Evolutionary conservation across 2,329 filamentous ascomycete genomes (phyloP).

Genomic region (Pochonia chlamydosporia): DNA sequence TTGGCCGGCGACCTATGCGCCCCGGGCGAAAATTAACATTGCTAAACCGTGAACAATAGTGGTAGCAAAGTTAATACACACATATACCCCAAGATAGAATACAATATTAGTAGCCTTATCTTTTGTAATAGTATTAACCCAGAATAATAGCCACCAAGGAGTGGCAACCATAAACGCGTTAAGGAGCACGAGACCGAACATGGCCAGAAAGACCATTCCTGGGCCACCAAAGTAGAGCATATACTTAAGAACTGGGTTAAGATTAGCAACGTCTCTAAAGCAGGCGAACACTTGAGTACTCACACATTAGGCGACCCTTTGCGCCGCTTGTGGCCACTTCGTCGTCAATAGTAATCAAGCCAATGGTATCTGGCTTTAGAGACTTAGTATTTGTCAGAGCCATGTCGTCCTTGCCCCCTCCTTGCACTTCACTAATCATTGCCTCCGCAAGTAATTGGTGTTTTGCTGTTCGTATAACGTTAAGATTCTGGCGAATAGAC

Average conservation of each 20-base stretch:
- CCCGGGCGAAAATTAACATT: slow-evolving; percentile 35
- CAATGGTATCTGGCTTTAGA: too few species aligned
- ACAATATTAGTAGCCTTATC: slow-evolving; percentile 25
- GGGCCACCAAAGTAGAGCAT: slow-evolving; percentile 4
- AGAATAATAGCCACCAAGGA: background rate
- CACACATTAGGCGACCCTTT: too few species aligned
- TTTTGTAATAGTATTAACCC: slow-evolving; percentile 5
- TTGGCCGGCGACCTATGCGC: slow-evolving; percentile 40
- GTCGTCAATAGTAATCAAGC: too few species aligned
- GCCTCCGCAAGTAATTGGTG: too few species aligned
- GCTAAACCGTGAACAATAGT: slow-evolving; percentile 28
- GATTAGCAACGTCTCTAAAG: background rate
- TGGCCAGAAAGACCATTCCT: background rate
- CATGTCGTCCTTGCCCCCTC: too few species aligned
- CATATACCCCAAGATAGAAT: slow-evolving; percentile 42
- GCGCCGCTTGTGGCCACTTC: too few species aligned
- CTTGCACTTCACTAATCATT: too few species aligned
- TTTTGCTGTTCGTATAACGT: slow-evolving; percentile 23
- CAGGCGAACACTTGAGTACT: too few species aligned
- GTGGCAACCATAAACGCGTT: background rate
- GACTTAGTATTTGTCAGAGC: too few species aligned
- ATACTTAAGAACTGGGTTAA: background rate
- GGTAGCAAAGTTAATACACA: slow-evolving; percentile 30
- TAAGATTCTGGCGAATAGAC: slow-evolving; percentile 29
- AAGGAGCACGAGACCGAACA: background rate